Evolutionary conservation across 345 rosid genomes (phyloP).

Genomic region (Pelargonium nanum): DNA sequence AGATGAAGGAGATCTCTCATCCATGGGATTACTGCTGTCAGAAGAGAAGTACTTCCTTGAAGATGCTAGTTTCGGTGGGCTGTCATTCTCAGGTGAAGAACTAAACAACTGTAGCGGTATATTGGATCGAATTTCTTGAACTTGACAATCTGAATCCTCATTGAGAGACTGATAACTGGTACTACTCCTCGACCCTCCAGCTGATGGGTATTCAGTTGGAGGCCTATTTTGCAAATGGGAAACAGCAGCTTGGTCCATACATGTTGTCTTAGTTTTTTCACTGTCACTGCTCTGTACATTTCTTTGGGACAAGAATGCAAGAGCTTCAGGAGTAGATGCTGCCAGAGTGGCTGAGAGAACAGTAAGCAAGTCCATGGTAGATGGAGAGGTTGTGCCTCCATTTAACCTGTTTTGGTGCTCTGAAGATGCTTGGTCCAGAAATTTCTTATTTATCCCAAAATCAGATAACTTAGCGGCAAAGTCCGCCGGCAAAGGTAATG

Average conservation of each 20-base stretch:
- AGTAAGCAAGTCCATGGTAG: conserved; percentile 63
- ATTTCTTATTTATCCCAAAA: conserved; percentile 39
- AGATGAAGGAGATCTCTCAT: conserved; percentile 65
- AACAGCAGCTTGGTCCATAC: conserved; percentile 27
- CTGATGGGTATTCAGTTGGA: conserved; percentile 30
- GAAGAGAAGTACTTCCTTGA: conserved; percentile 82
- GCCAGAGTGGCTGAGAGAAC: conserved; percentile 61
- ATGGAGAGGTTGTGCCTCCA: conserved; percentile 38
- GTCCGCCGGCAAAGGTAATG: conserved; percentile 64
- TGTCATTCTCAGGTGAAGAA: conserved; percentile 58
- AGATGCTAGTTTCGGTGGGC: conserved; percentile 58
- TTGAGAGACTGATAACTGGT: conserved; percentile 57
- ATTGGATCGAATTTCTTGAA: conserved; percentile 44
- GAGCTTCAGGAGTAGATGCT: conserved; percentile 52
- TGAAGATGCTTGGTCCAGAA: conserved; percentile 24
- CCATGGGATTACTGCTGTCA: conserved; percentile 75
- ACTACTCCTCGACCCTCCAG: conserved; percentile 60
- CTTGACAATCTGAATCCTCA: conserved; percentile 63
- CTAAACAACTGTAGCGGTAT: conserved; percentile 68
- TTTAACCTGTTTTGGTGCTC: conserved; percentile 36
- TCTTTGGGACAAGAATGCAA: conserved; percentile 46
- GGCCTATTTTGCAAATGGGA: conserved; percentile 34
- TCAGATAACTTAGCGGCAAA: conserved; percentile 52
- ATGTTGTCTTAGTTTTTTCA: conserved; percentile 41
- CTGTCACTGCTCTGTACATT: conserved; percentile 52